Evolutionary conservation across 2,329 filamentous ascomycete species (phyloP).

Genomic region (Fusarium sp.): DNA sequence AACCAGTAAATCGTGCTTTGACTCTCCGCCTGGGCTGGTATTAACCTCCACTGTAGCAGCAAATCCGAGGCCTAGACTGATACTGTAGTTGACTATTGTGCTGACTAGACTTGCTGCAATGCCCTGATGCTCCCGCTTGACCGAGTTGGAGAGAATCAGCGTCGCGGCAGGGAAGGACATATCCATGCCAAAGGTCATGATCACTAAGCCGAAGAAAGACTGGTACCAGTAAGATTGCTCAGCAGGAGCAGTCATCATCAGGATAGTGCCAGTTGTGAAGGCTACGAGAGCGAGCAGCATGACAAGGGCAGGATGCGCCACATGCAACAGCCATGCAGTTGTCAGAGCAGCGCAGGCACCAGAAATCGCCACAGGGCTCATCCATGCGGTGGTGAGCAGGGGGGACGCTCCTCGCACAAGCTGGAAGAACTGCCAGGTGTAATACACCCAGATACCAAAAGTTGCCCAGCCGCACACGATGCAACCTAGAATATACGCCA

Average conservation of each 20-base stretch:
- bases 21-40: slow-evolving; percentile 47
- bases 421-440: slow-evolving; percentile 64
- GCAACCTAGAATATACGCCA: slow-evolving; percentile 69
- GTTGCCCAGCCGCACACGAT: slow-evolving; percentile 67
- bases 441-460: slow-evolving; percentile 68
- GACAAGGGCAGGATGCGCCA: slow-evolving; percentile 52
- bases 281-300: slow-evolving; percentile 60
- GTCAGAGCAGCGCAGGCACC: slow-evolving; percentile 61
- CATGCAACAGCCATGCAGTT: slow-evolving; percentile 58
- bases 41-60: slow-evolving; percentile 72
- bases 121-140: slow-evolving; percentile 61
- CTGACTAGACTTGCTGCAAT: slow-evolving; percentile 68
- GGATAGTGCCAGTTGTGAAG: slow-evolving; percentile 58
- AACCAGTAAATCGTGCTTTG: slow-evolving; percentile 16
- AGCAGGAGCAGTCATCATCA: slow-evolving; percentile 63
- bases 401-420: slow-evolving; percentile 58
- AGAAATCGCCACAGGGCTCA: slow-evolving; percentile 59
- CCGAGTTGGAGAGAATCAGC: slow-evolving; percentile 68
- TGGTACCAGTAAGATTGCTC: slow-evolving; percentile 74
- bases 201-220: slow-evolving; percentile 68
- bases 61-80: slow-evolving; percentile 74
- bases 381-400: slow-evolving; percentile 60
- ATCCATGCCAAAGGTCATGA: slow-evolving; percentile 73
- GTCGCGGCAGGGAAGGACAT: slow-evolving; percentile 75
- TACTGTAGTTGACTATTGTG: slow-evolving; percentile 77